Evolutionary conservation across 331 rosid genomes (phyloP), one percentile per base, ranked within the genome.

Genomic region (Dryas integrifolia): DNA sequence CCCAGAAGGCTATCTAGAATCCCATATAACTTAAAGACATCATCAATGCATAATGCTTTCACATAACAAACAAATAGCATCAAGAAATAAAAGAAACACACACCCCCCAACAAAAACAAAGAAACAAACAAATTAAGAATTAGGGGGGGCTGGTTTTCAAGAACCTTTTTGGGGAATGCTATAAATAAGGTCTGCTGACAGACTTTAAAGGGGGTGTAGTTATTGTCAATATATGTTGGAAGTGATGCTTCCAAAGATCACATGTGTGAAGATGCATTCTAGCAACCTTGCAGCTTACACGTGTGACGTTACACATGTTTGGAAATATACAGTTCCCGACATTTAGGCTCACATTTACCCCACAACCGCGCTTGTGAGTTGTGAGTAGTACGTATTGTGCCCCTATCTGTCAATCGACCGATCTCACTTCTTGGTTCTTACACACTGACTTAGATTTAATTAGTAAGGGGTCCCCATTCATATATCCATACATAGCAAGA

Each of bases 251-350:
- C 44, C 64, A 3, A 45, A 14, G 45, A 13, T 12, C 64, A 5
- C 64, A 58, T 14, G 65, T 60, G 65, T 45, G 15, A 60, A 60
- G 65, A 13, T 60, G 65, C 65, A 60, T 14, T 60, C 45, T 38
- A 35, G 12, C 5, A 1, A 40, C 3, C 46, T 6, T n/a, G 12
- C 63, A 13, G 21, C 65, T 60, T 38, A 60, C 46, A 38, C 18
- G 44, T 59, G 46, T 14, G 8, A n/a, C 16, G 4, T 58, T 6
- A 26, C 38, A 11, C 18, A 30, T 59, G 10, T 59, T 7, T 59
- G 21, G 65, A 38, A 13, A 59, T 8, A 8, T n/a, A n/a, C 15
- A 40, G 49, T 62, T 62, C 49, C 49, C 35, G 30, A 62, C 30
- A 39, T 1, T 41, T 62, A 4, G 64, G 64, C 16, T 3, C 64